Percentiles rank a stretch among this genome's conserved stretches.
Evolutionary conservation across 2,329 filamentous ascomycete species (phyloP).

Genomic region (Diaporthe sp.): DNA sequence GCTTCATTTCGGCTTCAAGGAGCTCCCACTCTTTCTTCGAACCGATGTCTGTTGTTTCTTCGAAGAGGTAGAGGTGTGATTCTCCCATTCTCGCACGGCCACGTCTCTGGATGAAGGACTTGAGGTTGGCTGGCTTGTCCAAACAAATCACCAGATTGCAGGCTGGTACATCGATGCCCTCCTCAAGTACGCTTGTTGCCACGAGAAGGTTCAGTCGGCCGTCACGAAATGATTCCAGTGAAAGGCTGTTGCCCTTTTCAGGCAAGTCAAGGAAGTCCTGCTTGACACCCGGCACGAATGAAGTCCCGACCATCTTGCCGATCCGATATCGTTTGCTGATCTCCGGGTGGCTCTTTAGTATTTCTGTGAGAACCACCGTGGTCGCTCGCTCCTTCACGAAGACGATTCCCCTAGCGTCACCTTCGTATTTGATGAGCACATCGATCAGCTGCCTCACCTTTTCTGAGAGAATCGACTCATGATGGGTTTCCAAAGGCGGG

Average conservation of each 20-base stretch:
- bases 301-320: slow-evolving; percentile 70
- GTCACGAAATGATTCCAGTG: slow-evolving; percentile 65
- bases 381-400: slow-evolving; percentile 77
- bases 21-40: slow-evolving; percentile 68
- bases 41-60: slow-evolving; percentile 49
- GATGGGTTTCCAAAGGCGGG: not conserved
- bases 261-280: slow-evolving; percentile 56
- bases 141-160: slow-evolving; percentile 75
- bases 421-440: slow-evolving; percentile 61
- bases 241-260: slow-evolving; percentile 52
- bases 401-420: slow-evolving; percentile 70
- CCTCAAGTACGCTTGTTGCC: slow-evolving; percentile 75
- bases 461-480: slow-evolving; percentile 59
- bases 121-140: slow-evolving; percentile 63
- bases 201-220: slow-evolving; percentile 71
- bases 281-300: slow-evolving; percentile 53
- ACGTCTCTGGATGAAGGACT: slow-evolving; percentile 71
- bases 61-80: slow-evolving; percentile 65
- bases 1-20: slow-evolving; percentile 81
- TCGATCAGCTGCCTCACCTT: slow-evolving; percentile 70
- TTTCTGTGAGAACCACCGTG: slow-evolving; percentile 70
- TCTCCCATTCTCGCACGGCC: slow-evolving; percentile 65
- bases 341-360: slow-evolving; percentile 68
- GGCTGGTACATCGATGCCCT: slow-evolving; percentile 77
- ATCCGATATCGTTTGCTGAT: slow-evolving; percentile 62